These are phyloP conservation scores for Porpolomopsis calyptriformis DNA, from an alignment of 768 basidiomycete genomes.

Conservation along the genomic window DNA sequence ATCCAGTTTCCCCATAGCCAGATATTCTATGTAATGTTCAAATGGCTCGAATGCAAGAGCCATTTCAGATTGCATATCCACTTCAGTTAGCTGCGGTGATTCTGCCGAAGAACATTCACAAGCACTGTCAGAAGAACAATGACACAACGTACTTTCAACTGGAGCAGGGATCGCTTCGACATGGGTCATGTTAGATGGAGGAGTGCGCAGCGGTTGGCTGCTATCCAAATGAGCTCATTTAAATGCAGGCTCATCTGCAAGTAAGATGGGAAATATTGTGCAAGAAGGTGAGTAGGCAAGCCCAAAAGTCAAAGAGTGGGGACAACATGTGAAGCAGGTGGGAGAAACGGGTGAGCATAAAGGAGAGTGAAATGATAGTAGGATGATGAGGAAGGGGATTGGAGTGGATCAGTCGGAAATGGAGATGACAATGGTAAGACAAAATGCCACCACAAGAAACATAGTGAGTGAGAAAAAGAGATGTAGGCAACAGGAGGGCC, in stretches of 20 bases:
- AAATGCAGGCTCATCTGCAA: constrained; percentile 1
- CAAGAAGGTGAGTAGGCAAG: too few species aligned
- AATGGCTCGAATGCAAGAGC: constrained; percentile 6
- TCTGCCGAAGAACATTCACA: neutral
- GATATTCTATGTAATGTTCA: constrained; percentile 3
- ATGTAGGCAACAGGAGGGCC: too few species aligned
- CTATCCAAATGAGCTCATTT: constrained; percentile 6
- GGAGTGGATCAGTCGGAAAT: too few species aligned
- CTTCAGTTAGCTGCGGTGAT: constrained; percentile 5
- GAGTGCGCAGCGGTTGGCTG: constrained; percentile 1
- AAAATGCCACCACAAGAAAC: too few species aligned
- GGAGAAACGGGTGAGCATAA: too few species aligned
- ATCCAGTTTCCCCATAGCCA: neutral
- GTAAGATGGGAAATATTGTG: neutral
- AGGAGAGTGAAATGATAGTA: too few species aligned
- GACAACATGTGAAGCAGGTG: too few species aligned
- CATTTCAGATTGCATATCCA: constrained; percentile 7
- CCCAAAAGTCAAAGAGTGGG: too few species aligned
- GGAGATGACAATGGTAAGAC: too few species aligned
- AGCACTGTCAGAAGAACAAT: constrained; percentile 3
- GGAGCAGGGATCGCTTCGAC: neutral
- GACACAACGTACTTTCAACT: constrained; percentile 3
- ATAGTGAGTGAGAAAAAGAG: too few species aligned
- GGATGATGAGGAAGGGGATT: too few species aligned
- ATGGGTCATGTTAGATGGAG: neutral